Evolutionary conservation across 1,139 yeast genomes (phyloP).

Genomic region (Geotrichum bryndzae): DNA sequence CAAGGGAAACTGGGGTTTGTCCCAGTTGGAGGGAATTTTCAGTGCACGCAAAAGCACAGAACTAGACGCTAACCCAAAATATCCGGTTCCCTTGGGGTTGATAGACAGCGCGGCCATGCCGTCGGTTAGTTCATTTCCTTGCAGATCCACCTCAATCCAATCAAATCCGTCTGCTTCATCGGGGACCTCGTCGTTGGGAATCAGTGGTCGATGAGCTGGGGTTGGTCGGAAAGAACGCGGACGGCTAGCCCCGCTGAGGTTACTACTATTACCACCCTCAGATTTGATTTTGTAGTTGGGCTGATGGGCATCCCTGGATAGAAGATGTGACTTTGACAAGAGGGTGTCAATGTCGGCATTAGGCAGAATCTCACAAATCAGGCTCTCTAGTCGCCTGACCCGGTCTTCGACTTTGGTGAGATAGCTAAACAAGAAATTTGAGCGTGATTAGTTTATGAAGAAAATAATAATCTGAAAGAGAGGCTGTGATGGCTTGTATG

Average conservation of each 20-base stretch:
- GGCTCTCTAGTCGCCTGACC: constrained; percentile 49
- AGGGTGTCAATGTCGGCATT: constrained; percentile 41
- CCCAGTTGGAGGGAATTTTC: constrained; percentile 21
- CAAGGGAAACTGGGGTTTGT: constrained; percentile 1
- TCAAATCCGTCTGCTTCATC: constrained; percentile 49
- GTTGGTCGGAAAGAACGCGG: background rate
- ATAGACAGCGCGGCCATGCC: constrained; percentile 53
- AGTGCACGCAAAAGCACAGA: constrained; percentile 39
- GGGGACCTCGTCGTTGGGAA: constrained; percentile 39
- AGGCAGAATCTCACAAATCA: constrained; percentile 44
- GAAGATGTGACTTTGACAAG: constrained; percentile 20
- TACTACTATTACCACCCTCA: background rate
- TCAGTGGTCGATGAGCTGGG: constrained; percentile 30
- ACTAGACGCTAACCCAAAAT: constrained; percentile 58
- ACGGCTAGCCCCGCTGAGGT: background rate
- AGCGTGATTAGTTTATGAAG: background rate
- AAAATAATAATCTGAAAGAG: background rate
- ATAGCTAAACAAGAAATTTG: constrained; percentile 20
- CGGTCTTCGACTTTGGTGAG: constrained; percentile 69
- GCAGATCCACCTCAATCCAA: constrained; percentile 49
- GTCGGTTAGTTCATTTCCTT: constrained; percentile 36
- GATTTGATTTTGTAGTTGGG: background rate
- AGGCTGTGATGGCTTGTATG: background rate
- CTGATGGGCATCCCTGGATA: background rate
- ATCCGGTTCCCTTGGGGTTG: constrained; percentile 49